Base-by-base conservation (phyloP, 495 filamentous ascomycete species). In the Talaromyces ruber region DNA sequence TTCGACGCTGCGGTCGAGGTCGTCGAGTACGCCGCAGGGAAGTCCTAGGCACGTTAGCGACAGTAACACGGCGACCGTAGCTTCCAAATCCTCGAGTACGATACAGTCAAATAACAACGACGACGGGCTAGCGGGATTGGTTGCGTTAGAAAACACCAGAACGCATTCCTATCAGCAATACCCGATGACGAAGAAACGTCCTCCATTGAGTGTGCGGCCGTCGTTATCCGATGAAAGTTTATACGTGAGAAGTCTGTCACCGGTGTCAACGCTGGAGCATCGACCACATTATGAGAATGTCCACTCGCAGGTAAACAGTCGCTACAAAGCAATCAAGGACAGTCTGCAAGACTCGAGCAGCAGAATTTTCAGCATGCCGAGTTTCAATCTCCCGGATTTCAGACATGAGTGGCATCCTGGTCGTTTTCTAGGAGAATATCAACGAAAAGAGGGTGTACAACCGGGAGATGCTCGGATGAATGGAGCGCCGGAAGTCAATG, bases 281-380 rank as follows among this genome's bases (percentile, higher is more conserved):
- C n/a, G 57, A 22, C 81, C 84, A n/a, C 83, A 88, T 51, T 98
- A 93, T 72, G 82, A 87, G 57, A 79, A 93, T 74, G 84, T 95
- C 6, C 83, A 87, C 52, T 73, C 77, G 11, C 86, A 90, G 68
- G 87, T 91, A 60, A 98, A 97, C 65, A 90, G 88, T 61, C 83
- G 93, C 29, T 76, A 94, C 65, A 96, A 96, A 74, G 93, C 93
- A 2, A 94, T 98, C 72, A 88, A 85, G 67, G 93, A 98, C 69
- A 95, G 86, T 70, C 83, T 87, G 63, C 85, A 87, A 71, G 93
- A 93, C 67, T 86, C 87, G 11, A 90, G 81, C 62, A 90, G 92
- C 71, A 86, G 84, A 59, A 75, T 93, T 60, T 84, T 86, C 2
- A 86, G 77, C 64, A 84, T 86, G 71, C 81, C 82, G 7, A 78